These are phyloP conservation scores for Rhizopogon vinicolor DNA, from an alignment of 768 basidiomycete species.

Conservation along the genomic window DNA sequence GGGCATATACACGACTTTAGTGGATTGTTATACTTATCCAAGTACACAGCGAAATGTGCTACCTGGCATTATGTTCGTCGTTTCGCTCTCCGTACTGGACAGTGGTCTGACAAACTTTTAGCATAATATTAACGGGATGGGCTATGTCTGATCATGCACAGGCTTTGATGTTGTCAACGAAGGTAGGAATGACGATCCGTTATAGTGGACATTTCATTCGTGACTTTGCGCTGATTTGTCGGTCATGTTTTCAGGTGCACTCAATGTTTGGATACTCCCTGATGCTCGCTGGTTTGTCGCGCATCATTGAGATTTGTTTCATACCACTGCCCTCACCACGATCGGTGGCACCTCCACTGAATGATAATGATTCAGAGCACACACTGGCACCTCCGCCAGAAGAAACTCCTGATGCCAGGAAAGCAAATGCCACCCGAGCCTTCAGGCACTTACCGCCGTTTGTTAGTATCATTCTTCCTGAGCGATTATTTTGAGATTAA, in stretches of 20 bases:
- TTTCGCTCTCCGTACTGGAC: neutral
- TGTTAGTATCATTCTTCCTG: slow-evolving; percentile 42
- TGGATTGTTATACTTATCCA: slow-evolving; percentile 1
- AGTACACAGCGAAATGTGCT: slow-evolving; percentile 63
- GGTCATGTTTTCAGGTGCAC: slow-evolving; percentile 54
- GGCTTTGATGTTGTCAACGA: slow-evolving; percentile 77
- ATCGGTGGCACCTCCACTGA: slow-evolving; percentile 17
- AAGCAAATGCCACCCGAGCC: slow-evolving; percentile 42
- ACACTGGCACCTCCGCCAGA: slow-evolving; percentile 44
- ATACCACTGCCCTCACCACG: slow-evolving; percentile 36
- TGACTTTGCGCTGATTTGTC: neutral
- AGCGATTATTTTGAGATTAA: neutral
- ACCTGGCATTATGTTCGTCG: slow-evolving; percentile 69
- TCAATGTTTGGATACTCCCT: slow-evolving; percentile 80
- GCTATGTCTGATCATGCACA: slow-evolving; percentile 91
- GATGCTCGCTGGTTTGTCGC: slow-evolving; percentile 75
- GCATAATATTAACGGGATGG: slow-evolving; percentile 89
- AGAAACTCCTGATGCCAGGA: slow-evolving; percentile 11
- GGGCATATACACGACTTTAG: slow-evolving; percentile 10
- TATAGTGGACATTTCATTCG: neutral
- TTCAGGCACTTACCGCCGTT: slow-evolving; percentile 90
- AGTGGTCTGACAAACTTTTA: slow-evolving; percentile 20
- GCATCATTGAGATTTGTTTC: slow-evolving; percentile 85
- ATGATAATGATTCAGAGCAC: slow-evolving; percentile 65
- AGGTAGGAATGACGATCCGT: slow-evolving; percentile 36